Evolutionary conservation across 352 stramenopile genomes (phyloP).

Genomic region (Phytophthora multivora): DNA sequence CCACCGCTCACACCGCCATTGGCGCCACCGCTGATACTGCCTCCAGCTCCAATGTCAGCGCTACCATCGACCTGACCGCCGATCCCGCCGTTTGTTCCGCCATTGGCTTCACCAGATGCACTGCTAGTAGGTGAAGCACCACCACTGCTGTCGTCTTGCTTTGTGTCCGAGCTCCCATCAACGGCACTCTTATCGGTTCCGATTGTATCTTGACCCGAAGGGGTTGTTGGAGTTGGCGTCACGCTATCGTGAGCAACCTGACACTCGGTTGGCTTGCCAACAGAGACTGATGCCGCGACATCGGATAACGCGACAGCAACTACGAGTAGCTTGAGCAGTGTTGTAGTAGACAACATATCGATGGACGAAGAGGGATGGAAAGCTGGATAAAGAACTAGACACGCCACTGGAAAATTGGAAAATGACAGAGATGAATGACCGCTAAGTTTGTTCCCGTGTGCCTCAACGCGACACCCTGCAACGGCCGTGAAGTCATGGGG

Average conservation of each 20-base stretch:
- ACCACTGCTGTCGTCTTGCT: conserved; percentile 1
- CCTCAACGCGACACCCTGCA: neutral
- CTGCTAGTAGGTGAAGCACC: neutral
- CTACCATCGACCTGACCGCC: neutral
- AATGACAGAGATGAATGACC: conserved; percentile 12
- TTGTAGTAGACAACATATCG: conserved; percentile 16
- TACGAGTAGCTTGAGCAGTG: conserved; percentile 10
- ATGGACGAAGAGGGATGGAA: neutral
- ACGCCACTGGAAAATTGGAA: conserved; percentile 7
- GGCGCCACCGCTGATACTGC: neutral
- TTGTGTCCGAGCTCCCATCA: conserved; percentile 1
- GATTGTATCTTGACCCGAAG: neutral
- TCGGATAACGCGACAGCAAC: conserved; percentile 7
- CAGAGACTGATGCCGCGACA: neutral
- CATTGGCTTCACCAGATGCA: neutral
- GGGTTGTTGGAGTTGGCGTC: conserved; percentile 2
- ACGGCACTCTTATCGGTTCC: neutral
- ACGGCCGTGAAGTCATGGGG: neutral
- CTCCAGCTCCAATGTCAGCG: neutral
- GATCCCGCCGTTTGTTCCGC: neutral
- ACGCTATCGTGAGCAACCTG: neutral
- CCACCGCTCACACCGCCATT: neutral
- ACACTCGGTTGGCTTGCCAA: conserved; percentile 1
- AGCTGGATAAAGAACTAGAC: neutral
- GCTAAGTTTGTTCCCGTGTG: neutral